phyloP scores from a whole-genome alignment of 2,329 filamentous ascomycete species.

The Raffaelea albimanens region DNA sequence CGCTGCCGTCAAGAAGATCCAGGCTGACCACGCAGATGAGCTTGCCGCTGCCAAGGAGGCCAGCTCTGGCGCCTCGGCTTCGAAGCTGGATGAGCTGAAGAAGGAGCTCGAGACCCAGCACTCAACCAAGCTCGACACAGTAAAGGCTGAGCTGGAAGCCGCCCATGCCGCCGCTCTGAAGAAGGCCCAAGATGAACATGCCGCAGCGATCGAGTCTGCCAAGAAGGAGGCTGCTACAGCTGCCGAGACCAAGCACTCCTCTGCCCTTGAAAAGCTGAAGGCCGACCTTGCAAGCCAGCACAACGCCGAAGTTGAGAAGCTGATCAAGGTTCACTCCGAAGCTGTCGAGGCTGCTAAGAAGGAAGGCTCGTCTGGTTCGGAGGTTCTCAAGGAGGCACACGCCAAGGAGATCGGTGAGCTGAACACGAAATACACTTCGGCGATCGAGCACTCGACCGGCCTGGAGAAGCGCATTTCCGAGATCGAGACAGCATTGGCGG shows the following conservation, averaged over 20 bases:
- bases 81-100: slow-evolving; percentile 30
- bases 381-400: slow-evolving; percentile 23
- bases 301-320: slow-evolving; percentile 35
- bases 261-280: slow-evolving; percentile 28
- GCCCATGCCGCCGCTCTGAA: slow-evolving; percentile 20
- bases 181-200: background rate
- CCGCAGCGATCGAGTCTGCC: slow-evolving; percentile 17
- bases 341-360: slow-evolving; percentile 35
- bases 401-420: slow-evolving; percentile 32
- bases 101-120: slow-evolving; percentile 21
- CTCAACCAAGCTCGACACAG: slow-evolving; percentile 23
- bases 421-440: slow-evolving; percentile 19
- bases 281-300: slow-evolving; percentile 30
- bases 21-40: slow-evolving; percentile 22
- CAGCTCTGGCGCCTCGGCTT: slow-evolving; percentile 15
- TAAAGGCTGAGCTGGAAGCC: slow-evolving; percentile 8
- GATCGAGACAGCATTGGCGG: slow-evolving; percentile 25
- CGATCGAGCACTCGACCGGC: slow-evolving; percentile 31
- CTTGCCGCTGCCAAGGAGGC: slow-evolving; percentile 17
- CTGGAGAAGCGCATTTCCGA: slow-evolving; percentile 26
- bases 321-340: slow-evolving; percentile 31
- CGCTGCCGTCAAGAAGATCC: slow-evolving; percentile 26
- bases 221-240: slow-evolving; percentile 8
- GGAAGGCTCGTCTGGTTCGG: slow-evolving; percentile 30
- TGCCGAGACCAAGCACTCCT: slow-evolving; percentile 6